phyloP scores from a whole-genome alignment of 768 basidiomycete genomes.

The Aureoboletus auriporus region DNA sequence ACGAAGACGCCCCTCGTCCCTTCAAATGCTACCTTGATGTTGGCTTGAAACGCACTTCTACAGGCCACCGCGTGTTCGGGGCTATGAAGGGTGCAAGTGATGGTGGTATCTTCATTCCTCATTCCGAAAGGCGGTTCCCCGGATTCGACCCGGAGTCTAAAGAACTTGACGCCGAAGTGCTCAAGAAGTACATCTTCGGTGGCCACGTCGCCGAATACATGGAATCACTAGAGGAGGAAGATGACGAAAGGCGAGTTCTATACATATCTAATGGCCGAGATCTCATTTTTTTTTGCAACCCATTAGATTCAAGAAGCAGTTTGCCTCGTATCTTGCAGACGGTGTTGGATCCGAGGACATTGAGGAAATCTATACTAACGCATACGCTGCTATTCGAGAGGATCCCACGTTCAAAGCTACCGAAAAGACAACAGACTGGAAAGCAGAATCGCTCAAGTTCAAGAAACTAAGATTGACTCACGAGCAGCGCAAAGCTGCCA shows the following conservation, averaged over 20 bases:
- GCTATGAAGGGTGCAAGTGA: slow-evolving; percentile 98
- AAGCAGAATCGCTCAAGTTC: slow-evolving; percentile 74
- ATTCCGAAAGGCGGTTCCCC: slow-evolving; percentile 97
- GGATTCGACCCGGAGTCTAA: slow-evolving; percentile 94
- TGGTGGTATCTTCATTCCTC: slow-evolving; percentile 96
- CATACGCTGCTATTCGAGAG: slow-evolving; percentile 94
- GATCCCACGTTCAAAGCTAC: slow-evolving; percentile 87
- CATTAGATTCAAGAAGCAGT: slow-evolving; percentile 93
- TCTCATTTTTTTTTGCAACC: neutral
- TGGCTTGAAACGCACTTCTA: slow-evolving; percentile 96
- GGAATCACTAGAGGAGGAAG: slow-evolving; percentile 99
- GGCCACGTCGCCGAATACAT: slow-evolving; percentile 99
- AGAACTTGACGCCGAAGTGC: slow-evolving; percentile 86
- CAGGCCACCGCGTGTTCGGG: slow-evolving; percentile 95
- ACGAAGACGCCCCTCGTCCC: slow-evolving; percentile 93
- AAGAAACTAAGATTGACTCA: slow-evolving; percentile 63
- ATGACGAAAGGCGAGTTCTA: slow-evolving; percentile 79
- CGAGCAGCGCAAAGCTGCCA: slow-evolving; percentile 73
- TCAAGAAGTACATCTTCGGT: slow-evolving; percentile 97
- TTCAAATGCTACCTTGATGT: slow-evolving; percentile 99
- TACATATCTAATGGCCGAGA: too few species aligned
- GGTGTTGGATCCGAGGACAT: slow-evolving; percentile 95
- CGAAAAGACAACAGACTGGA: slow-evolving; percentile 91
- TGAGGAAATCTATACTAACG: slow-evolving; percentile 91
- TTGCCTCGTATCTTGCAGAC: slow-evolving; percentile 91